Evolutionary conservation across 192 early-diverging fungal species (phyloP), one percentile per base, ranked within the genome.

Genomic region (Rhizophagus sp.): DNA sequence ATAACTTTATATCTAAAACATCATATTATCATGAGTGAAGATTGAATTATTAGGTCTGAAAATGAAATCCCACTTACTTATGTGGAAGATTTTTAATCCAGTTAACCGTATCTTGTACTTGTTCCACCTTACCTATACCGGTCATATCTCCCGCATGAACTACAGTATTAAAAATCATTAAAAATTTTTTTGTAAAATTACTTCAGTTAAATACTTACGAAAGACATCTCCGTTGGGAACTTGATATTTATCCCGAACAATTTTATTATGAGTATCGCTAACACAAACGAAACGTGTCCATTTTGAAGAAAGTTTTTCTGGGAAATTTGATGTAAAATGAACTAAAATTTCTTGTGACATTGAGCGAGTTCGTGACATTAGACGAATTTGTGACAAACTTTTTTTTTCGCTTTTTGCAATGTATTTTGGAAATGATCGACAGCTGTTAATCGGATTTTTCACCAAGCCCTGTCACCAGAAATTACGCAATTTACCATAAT

Each of bases 131-230:
- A 22, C 82, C 82, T 61, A 80, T 61, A 62, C 79, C 75, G 33
- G 82, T 82, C 24, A 82, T 80, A 66, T 82, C 82, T 4, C 82
- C 82, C 4, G 82, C 41, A 82, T 82, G 82, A 27, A 82, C 82
- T 67, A 73, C 73, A 4, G 22, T 11, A 12, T 7, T 73, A 7
- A 44, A 41, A 62, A 41, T 25, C 24, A 36, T 70, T 19, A 11
- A 36, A 27, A 3, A 13, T 34, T n/a, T 25, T 76, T 24, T 27
- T 13, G 11, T 62, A 9, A n/a, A 68, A 15, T 27, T 36, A 70
- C 65, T 47, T 24, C 44, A 47, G 1, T 12, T 47, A 47, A 47
- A n/a, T 41, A 47, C 73, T 69, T 62, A 82, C 82, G n/a, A 19
- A 82, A 67, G 62, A 82, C 63, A 64, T 82, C 82, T 4, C 78